phyloP scores from a whole-genome alignment of 768 basidiomycete genomes.

The Pleurotus platypus region DNA sequence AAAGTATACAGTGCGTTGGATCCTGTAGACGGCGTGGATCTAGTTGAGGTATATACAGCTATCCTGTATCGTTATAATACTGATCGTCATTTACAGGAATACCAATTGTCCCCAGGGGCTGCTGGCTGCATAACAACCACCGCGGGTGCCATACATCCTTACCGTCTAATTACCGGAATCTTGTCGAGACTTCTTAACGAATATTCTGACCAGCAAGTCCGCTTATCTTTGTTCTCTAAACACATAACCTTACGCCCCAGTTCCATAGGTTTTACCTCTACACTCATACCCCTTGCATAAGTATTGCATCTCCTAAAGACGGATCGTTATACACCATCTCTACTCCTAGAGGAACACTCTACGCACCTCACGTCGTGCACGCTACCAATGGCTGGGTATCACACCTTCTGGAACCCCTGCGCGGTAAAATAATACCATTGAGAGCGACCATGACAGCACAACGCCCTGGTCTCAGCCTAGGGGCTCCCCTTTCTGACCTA shows the following conservation, averaged over 20 bases:
- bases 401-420: slow-evolving; percentile 62
- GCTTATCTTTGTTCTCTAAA: slow-evolving; percentile 1
- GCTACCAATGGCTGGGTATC: slow-evolving; percentile 84
- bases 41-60: slow-evolving; percentile 11
- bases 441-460: slow-evolving; percentile 67
- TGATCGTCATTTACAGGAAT: slow-evolving; percentile 31
- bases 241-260: not conserved
- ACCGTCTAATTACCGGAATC: slow-evolving; percentile 62
- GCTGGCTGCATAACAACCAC: slow-evolving; percentile 49
- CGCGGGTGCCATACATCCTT: slow-evolving; percentile 67
- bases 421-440: slow-evolving; percentile 57
- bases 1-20: slow-evolving; percentile 28
- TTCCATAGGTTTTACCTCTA: slow-evolving; percentile 51
- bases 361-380: slow-evolving; percentile 66
- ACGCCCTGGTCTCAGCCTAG: slow-evolving; percentile 34
- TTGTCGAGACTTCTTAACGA: slow-evolving; percentile 46
- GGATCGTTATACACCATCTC: slow-evolving; percentile 44
- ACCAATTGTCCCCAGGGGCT: slow-evolving; percentile 40
- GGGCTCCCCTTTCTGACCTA: slow-evolving; percentile 6
- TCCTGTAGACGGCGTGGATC: slow-evolving; percentile 24
- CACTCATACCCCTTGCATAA: slow-evolving; percentile 32
- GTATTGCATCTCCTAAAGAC: slow-evolving; percentile 11
- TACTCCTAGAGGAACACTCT: slow-evolving; percentile 59
- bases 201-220: slow-evolving; percentile 44
- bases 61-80: not conserved